These are phyloP conservation scores for Helenozyma baotianmanensis DNA, from an alignment of 805 yeast genomes.

Conservation along the genomic window DNA sequence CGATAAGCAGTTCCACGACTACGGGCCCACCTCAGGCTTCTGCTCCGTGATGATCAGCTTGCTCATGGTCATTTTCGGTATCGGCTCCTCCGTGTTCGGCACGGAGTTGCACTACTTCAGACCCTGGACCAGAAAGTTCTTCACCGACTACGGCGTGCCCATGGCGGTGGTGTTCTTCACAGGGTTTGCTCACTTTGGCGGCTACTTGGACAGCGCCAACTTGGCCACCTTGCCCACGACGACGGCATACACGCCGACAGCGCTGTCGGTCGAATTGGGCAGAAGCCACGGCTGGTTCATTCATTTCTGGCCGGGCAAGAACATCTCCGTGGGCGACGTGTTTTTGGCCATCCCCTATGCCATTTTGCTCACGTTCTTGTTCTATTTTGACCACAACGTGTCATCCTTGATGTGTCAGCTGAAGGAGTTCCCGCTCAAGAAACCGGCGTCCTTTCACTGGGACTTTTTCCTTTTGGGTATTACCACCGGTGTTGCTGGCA, in stretches of 20 bases:
- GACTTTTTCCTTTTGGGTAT: constrained; percentile 82
- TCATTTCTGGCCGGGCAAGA: constrained; percentile 58
- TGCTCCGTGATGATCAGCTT: constrained; percentile 72
- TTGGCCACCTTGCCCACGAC: constrained; percentile 67
- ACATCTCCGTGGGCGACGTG: constrained; percentile 64
- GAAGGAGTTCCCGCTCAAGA: constrained; percentile 70
- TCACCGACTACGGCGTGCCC: constrained; percentile 86
- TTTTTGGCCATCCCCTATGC: constrained; percentile 95
- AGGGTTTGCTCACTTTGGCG: constrained; percentile 91
- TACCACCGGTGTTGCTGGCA: constrained; percentile 82
- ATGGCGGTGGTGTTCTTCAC: constrained; percentile 82
- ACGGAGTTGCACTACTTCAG: constrained; percentile 56
- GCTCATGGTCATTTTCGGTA: constrained; percentile 73
- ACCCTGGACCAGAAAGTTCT: constrained; percentile 56
- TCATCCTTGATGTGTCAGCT: constrained; percentile 91
- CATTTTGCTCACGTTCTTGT: constrained; percentile 71
- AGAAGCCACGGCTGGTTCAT: constrained; percentile 71
- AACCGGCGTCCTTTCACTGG: constrained; percentile 91
- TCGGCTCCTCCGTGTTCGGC: constrained; percentile 56
- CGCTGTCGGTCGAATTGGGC: constrained; percentile 16
- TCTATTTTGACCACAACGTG: constrained; percentile 94
- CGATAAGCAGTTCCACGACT: constrained; percentile 56
- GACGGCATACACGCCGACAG: constrained; percentile 71
- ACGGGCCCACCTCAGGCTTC: constrained; percentile 50
- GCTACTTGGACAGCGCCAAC: constrained; percentile 52